Evolutionary conservation across 2,329 filamentous ascomycete species (phyloP).

Genomic region (Atkinsonella hypoxylon): DNA sequence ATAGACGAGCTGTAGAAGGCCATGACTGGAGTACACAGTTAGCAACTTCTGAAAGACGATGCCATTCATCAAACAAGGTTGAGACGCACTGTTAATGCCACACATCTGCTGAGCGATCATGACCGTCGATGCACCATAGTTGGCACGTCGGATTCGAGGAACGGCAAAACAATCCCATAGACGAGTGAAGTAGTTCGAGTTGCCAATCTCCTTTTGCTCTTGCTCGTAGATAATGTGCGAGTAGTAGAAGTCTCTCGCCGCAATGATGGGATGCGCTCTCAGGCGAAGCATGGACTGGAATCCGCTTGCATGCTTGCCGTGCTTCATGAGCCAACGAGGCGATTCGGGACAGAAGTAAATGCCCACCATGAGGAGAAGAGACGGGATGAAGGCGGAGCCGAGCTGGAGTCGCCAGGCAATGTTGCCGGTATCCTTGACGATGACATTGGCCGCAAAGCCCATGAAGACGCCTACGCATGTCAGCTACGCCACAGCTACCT

Average conservation of each 20-base stretch:
- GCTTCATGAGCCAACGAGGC: constrained; percentile 53
- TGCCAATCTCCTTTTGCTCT: constrained; percentile 17
- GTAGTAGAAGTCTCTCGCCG: constrained; percentile 44
- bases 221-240: constrained; percentile 26
- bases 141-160: constrained; percentile 57
- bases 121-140: constrained; percentile 61
- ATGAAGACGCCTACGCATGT: constrained; percentile 25
- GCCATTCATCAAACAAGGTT: neutral
- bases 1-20: constrained; percentile 57
- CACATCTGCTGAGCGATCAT: constrained; percentile 67
- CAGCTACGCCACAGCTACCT: neutral
- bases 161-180: constrained; percentile 49
- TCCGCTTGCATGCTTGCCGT: constrained; percentile 42
- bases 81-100: constrained; percentile 14
- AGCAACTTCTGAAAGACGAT: neutral
- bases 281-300: constrained; percentile 38
- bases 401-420: constrained; percentile 48
- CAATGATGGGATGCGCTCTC: constrained; percentile 40
- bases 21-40: constrained; percentile 30
- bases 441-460: constrained; percentile 39
- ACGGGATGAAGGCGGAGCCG: constrained; percentile 40
- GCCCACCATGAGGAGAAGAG: constrained; percentile 36
- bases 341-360: constrained; percentile 53
- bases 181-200: constrained; percentile 19
- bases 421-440: constrained; percentile 36